Conservation (phyloP, 768 basidiomycete species). For the Mycena epipterygia region DNA sequence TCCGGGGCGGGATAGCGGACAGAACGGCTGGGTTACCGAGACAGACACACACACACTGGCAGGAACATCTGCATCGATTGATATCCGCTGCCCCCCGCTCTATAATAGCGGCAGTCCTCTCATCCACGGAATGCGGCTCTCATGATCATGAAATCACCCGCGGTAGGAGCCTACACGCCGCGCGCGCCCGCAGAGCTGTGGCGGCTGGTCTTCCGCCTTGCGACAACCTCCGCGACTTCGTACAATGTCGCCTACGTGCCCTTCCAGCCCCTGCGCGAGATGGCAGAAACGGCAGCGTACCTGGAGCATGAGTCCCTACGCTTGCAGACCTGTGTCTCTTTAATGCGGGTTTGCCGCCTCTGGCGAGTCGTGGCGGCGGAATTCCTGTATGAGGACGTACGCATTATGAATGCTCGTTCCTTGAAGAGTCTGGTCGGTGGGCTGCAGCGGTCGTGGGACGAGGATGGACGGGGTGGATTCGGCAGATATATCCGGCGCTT, state of each 20-base stretch:
- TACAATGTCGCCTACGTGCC: slow-evolving; percentile 2
- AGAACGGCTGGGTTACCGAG: too few species aligned
- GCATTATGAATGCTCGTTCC: neutral
- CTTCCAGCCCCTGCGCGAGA: slow-evolving; percentile 11
- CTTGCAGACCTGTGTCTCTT: slow-evolving; percentile 8
- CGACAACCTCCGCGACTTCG: neutral
- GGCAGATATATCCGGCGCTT: slow-evolving; percentile 26
- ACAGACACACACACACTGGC: too few species aligned
- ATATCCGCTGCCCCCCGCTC: neutral
- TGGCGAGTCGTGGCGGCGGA: slow-evolving; percentile 17
- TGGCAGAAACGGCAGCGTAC: neutral
- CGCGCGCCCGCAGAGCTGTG: slow-evolving; percentile 23
- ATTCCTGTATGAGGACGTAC: slow-evolving; percentile 27
- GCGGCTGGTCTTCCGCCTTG: slow-evolving; percentile 6
- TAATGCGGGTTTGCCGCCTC: slow-evolving; percentile 12
- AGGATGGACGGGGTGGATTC: neutral
- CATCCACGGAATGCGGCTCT: neutral
- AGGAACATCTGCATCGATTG: neutral
- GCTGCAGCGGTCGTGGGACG: slow-evolving; percentile 17
- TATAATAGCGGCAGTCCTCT: neutral
- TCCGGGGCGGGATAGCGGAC: too few species aligned
- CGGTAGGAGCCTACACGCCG: neutral
- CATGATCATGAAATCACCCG: neutral
- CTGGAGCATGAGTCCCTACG: neutral
- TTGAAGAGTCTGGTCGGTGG: slow-evolving; percentile 18